phyloP scores from a whole-genome alignment of 202 grass and related monocot species.

The Cymbopogon flexuosus region DNA sequence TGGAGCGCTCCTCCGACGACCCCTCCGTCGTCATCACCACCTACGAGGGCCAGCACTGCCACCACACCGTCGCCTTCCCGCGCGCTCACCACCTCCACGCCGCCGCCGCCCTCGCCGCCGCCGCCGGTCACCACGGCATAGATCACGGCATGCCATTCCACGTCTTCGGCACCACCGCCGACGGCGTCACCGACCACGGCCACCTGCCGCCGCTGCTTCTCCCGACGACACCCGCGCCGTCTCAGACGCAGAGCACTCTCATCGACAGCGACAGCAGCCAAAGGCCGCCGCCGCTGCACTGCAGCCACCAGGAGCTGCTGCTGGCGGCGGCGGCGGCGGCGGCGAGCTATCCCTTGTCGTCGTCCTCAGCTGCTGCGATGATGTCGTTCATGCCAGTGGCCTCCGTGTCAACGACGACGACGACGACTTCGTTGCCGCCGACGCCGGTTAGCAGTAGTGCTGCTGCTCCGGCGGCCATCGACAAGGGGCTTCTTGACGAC shows the following conservation, averaged over 20 bases:
- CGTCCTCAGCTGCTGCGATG: not conserved
- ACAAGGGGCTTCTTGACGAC: conserved; percentile 77
- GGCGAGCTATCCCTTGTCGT: not conserved
- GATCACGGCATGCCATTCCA: too few species aligned
- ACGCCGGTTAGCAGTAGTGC: not conserved
- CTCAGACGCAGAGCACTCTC: not conserved
- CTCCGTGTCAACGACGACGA: not conserved
- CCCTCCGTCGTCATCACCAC: conserved; percentile 73
- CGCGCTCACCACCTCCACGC: conserved; percentile 42
- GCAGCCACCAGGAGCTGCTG: conserved; percentile 37
- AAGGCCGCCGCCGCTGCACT: not conserved
- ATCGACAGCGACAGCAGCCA: not conserved
- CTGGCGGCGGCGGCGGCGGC: not conserved
- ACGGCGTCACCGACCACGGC: too few species aligned
- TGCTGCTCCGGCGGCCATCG: not conserved
- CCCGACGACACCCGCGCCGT: not conserved
- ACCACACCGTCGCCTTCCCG: conserved; percentile 56
- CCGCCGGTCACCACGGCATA: conserved; percentile 6
- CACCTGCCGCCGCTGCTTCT: not conserved
- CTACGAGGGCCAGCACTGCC: conserved; percentile 87
- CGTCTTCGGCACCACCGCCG: not conserved
- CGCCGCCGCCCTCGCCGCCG: conserved; percentile 14
- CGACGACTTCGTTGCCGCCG: not conserved
- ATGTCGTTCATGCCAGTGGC: not conserved
- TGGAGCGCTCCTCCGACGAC: conserved; percentile 61